phyloP scores from a whole-genome alignment of 257 asterid species.

The Solanum rostratum region DNA sequence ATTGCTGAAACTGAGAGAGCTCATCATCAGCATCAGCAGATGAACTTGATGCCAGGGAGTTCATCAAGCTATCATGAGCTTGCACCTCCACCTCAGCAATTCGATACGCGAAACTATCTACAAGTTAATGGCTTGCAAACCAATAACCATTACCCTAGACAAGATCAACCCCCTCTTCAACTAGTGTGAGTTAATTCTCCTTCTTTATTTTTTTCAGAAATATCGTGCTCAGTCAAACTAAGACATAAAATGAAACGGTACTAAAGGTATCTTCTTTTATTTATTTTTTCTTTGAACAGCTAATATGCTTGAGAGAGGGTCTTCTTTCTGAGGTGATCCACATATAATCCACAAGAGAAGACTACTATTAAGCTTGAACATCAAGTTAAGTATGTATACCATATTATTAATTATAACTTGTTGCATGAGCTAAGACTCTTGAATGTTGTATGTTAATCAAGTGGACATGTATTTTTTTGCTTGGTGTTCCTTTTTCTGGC shows the following conservation, averaged over 20 bases:
- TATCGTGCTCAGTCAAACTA: neutral
- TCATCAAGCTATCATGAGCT: conserved; percentile 38
- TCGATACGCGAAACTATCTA: conserved; percentile 69
- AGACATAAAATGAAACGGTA: neutral
- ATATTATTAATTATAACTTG: neutral
- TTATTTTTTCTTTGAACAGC: neutral
- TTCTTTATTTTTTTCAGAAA: neutral
- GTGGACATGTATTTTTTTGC: neutral
- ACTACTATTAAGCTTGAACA: neutral
- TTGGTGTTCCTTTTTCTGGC: neutral
- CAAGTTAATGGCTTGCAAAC: conserved; percentile 48
- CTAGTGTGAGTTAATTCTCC: conserved; percentile 35
- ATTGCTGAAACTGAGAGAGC: conserved; percentile 79
- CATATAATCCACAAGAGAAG: neutral
- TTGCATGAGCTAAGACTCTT: neutral
- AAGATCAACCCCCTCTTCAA: conserved; percentile 53
- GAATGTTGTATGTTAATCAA: neutral
- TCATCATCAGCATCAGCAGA: conserved; percentile 21
- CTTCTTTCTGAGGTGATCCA: neutral
- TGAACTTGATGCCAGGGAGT: conserved; percentile 77
- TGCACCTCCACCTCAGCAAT: conserved; percentile 42
- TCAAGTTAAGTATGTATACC: neutral
- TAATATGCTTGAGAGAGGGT: neutral
- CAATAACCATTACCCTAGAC: conserved; percentile 32
- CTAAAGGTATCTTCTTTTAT: neutral